These are phyloP conservation scores for Microthlaspi erraticum DNA, from an alignment of 345 rosid genomes.

Conservation along the genomic window DNA sequence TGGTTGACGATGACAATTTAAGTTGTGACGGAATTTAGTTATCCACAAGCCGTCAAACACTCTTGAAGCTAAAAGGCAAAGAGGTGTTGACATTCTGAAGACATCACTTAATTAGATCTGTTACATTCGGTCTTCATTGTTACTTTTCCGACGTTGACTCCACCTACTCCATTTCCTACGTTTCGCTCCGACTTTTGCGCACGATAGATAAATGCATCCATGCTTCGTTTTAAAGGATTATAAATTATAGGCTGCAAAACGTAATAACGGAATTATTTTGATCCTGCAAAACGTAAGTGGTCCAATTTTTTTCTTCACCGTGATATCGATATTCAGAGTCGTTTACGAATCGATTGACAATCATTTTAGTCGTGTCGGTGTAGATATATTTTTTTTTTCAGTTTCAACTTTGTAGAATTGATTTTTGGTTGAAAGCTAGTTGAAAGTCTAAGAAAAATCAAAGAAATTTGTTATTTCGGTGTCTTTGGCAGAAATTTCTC, in stretches of 20 bases:
- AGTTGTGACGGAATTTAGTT: background rate
- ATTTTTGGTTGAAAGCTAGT: too few species aligned
- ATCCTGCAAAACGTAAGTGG: background rate
- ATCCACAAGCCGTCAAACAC: constrained; percentile 9
- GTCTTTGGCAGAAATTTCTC: background rate
- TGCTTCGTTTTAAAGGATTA: background rate
- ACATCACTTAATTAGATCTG: constrained; percentile 20
- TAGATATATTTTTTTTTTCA: background rate
- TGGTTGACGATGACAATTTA: background rate
- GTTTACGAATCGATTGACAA: background rate
- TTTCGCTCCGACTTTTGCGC: constrained; percentile 32
- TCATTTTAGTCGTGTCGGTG: background rate
- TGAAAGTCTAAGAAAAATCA: background rate
- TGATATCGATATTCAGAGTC: background rate
- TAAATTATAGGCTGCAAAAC: background rate
- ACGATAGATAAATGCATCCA: constrained; percentile 8
- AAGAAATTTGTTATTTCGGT: background rate
- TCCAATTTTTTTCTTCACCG: background rate
- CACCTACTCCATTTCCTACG: constrained; percentile 30
- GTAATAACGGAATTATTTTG: background rate
- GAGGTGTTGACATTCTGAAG: constrained; percentile 35
- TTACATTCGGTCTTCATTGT: constrained; percentile 35
- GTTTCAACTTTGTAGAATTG: background rate
- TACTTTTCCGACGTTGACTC: constrained; percentile 34
- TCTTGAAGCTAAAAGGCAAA: constrained; percentile 24